Base-by-base conservation (phyloP, 345 rosid genomes). In the Lumnitzera racemosa region DNA sequence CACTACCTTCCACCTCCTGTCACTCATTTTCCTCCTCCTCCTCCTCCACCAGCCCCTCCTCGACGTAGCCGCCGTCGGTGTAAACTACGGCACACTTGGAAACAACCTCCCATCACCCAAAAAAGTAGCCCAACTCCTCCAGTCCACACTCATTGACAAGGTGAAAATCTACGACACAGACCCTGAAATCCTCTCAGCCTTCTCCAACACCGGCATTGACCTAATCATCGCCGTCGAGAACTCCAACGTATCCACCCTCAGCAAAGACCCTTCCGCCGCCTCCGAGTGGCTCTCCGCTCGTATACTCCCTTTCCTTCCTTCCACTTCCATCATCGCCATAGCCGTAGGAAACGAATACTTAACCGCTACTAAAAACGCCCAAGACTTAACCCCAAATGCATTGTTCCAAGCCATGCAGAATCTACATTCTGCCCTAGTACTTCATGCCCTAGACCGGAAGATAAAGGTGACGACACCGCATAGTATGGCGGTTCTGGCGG, bases 401-500 rank as follows among this genome's bases (percentile, higher is more conserved):
- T 65, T 85, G 12, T 61, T 77, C 64, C 78, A 65, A 51, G 84
- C 88, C 13, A 77, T 85, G 88, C 84, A 77, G 24, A 83, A 78
- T 77, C 57, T 83, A 61, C 88, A 81, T 27, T 61, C 74, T 0
- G 91, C 65, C 16, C 65, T 86, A 13, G 53, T 77, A 11, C 49
- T 70, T 2, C 81, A 76, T 6, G 86, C 83, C 5, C 81, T 85
- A 0, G 80, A 82, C 65, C 91, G 86, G 13, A 79, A 85, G 64
- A 83, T 85, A 70, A 80, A 85, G 70, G 74, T 85, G 72, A 69
- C 83, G 11, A 83, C 86, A 0, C 91, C 88, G 6, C 84, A 83
- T 53, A 75, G 86, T 67, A 80, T 85, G 86, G 86, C 84, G 1
- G 69, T 83, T 50, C 81, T 85, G 4, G 80, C 73, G 46, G 66